Evolutionary conservation across 2,329 filamentous ascomycete species (phyloP), one percentile per base, ranked within the genome.

Genomic region (Aspergillus latus): DNA sequence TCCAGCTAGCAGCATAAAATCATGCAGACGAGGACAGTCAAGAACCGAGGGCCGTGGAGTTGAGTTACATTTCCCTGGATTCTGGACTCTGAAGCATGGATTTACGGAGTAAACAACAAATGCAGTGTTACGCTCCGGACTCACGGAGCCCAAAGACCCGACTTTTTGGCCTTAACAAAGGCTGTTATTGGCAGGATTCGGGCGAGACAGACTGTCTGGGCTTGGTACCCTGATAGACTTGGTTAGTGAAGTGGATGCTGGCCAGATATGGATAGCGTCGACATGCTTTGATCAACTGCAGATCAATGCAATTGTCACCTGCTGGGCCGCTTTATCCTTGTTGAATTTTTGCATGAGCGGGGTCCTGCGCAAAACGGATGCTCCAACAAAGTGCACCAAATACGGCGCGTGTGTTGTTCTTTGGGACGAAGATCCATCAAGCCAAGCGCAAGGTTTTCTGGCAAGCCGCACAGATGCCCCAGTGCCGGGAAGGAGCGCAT

Each of bases 281-380:
- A 49, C 15, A 40, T 45, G 51, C 34, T 57, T 52, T 43, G 50
- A 56, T 58, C 45, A 53, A 16, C 45, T 13, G 52, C 39, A 16
- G 52, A 54, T 54, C 52, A 54, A 56, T 34, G 49, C 32, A 16
- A 57, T 57, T 48, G 51, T 50, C 44, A 50, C 45, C 44, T 52
- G 49, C 57, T 54, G 37, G 37, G 37, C 37, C 37, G 37, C 48
- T 32, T 47, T 21, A 47, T 40, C 59, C 54, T 44, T 49, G 52
- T 53, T 52, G 11, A 21, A 46, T 46, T 43, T 59, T 55, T 59
- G 7, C 29, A 43, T 30, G 59, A 52, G 58, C 57, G 60, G 60
- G 59, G 62, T 58, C 49, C 32, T 36, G 52, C 34, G n/a, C 16
- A 45, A 15, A 43, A 15, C 42, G 43, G 48, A 50, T 30, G 21